Conservation (phyloP, 352 stramenopile species). For the Phytopythium ostracodes region DNA sequence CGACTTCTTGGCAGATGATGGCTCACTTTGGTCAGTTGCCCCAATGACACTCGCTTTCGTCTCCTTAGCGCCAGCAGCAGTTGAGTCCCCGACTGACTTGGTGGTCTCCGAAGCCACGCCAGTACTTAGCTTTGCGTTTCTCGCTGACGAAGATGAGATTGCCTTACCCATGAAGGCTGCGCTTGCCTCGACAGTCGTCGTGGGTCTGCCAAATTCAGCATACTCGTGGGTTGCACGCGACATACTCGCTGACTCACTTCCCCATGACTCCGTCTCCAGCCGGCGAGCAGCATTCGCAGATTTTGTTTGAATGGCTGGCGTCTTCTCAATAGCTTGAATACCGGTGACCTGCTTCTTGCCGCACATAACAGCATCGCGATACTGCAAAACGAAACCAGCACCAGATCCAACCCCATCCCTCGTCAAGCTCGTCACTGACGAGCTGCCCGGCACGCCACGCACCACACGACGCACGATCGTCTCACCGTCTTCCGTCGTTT, state of each 20-base stretch:
- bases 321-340: not conserved
- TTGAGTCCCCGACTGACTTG: not conserved
- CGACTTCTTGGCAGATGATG: not conserved
- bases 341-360: not conserved
- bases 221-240: not conserved
- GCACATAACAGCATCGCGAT: not conserved
- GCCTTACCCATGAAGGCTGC: not conserved
- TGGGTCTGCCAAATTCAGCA: too few species aligned
- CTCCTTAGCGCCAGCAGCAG: not conserved
- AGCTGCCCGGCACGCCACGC: slow-evolving; percentile 9
- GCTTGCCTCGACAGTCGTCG: not conserved
- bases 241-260: not conserved
- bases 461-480: slow-evolving; percentile 7
- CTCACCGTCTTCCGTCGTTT: slow-evolving; percentile 10
- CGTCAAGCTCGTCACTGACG: slow-evolving; percentile 4
- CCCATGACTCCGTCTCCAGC: not conserved
- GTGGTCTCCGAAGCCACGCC: not conserved
- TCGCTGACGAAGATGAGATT: not conserved
- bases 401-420: not conserved
- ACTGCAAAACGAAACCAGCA: not conserved
- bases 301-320: not conserved
- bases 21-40: not conserved
- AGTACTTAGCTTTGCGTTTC: not conserved
- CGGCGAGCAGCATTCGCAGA: not conserved
- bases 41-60: not conserved